phyloP scores from a whole-genome alignment of 2,329 filamentous ascomycete species.

The Arthrocladium fulminans region DNA sequence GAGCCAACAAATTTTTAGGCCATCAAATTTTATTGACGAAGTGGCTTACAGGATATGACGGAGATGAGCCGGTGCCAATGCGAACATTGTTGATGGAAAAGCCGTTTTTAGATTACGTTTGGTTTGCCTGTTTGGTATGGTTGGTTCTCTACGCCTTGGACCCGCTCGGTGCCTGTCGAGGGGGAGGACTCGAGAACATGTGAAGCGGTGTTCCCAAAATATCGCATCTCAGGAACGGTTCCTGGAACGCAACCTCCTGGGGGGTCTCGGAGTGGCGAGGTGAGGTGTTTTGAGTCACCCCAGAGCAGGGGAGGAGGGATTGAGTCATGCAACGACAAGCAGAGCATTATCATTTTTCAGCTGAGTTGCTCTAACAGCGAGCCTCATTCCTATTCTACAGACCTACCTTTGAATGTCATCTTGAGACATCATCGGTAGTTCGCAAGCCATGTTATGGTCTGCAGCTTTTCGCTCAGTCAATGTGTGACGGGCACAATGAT shows the following conservation, averaged over 20 bases:
- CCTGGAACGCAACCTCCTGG: not conserved
- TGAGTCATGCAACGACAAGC: not conserved
- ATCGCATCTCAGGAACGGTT: not conserved
- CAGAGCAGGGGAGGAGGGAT: not conserved
- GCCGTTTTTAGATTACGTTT: too few relatives aligned
- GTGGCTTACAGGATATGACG: slow-evolving; percentile 13
- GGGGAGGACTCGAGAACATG: not conserved
- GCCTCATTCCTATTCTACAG: slow-evolving; percentile 6
- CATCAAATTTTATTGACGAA: slow-evolving; percentile 19
- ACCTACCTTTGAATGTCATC: slow-evolving; percentile 11
- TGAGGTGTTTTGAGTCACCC: not conserved
- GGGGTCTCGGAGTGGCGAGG: not conserved
- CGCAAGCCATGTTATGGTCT: not conserved
- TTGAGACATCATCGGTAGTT: slow-evolving; percentile 9
- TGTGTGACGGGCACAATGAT: not conserved
- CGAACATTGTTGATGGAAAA: too few relatives aligned
- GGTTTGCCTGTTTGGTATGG: too few relatives aligned
- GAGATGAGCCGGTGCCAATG: too few relatives aligned
- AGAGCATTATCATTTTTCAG: not conserved
- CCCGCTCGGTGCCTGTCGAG: too few relatives aligned
- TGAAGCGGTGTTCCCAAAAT: not conserved
- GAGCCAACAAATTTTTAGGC: slow-evolving; percentile 13
- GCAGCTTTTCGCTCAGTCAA: not conserved
- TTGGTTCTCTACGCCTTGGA: too few relatives aligned
- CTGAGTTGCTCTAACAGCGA: not conserved